These are phyloP conservation scores for Trametes cingulata DNA, from an alignment of 768 basidiomycete species.

Conservation along the genomic window DNA sequence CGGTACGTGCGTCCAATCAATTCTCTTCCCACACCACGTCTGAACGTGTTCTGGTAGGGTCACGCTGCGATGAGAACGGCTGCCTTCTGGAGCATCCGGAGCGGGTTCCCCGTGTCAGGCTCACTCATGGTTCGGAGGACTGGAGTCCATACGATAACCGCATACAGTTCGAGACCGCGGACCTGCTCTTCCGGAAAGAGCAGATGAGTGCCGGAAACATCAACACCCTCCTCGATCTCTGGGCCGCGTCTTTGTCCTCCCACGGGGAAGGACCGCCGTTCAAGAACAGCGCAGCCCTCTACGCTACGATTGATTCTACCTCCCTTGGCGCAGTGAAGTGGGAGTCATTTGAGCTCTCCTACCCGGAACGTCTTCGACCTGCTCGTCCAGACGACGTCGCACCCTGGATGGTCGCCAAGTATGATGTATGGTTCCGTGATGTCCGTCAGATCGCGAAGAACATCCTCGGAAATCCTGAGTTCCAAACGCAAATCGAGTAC, in stretches of 20 bases:
- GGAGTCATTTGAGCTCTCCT: slow-evolving; percentile 35
- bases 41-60: too few relatives aligned
- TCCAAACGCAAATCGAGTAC: slow-evolving; percentile 27
- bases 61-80: slow-evolving; percentile 4
- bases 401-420: slow-evolving; percentile 27
- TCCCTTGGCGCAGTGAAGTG: slow-evolving; percentile 38
- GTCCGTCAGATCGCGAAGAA: slow-evolving; percentile 18
- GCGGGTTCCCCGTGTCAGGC: slow-evolving; percentile 4
- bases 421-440: slow-evolving; percentile 28
- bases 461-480: slow-evolving; percentile 25
- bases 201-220: slow-evolving; percentile 15
- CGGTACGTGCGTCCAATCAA: too few relatives aligned
- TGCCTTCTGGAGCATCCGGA: neutral
- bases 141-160: slow-evolving; percentile 20
- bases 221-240: slow-evolving; percentile 15
- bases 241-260: neutral
- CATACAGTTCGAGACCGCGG: slow-evolving; percentile 22
- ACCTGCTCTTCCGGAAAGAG: slow-evolving; percentile 11
- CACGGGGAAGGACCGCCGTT: neutral
- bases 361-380: slow-evolving; percentile 10
- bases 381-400: slow-evolving; percentile 14
- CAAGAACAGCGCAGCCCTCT: slow-evolving; percentile 19
- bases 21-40: too few relatives aligned
- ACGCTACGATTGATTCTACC: slow-evolving; percentile 31
- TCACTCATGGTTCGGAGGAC: neutral